A percentile compares a stretch with the other conserved stretches of the same genome.
phyloP scores from a whole-genome alignment of 2,329 filamentous ascomycete genomes.

The Amesomyces nigricolor region DNA sequence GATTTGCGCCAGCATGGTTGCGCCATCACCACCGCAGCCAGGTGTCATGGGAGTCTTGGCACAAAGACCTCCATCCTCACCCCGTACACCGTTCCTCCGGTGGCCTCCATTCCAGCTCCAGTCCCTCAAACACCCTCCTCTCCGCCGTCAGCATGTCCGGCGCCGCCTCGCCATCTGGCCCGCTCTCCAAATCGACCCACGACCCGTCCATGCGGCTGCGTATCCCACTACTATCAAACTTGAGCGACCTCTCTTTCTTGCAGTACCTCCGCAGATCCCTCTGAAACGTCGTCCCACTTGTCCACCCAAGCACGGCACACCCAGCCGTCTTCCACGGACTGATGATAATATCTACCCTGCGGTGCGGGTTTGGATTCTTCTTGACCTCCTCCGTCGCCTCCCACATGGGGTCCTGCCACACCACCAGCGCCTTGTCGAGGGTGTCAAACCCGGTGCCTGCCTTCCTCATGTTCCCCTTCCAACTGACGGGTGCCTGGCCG shows the following conservation, averaged over 20 bases:
- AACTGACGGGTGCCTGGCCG: slow-evolving; percentile 55
- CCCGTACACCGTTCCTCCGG: slow-evolving; percentile 65
- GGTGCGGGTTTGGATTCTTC: slow-evolving; percentile 68
- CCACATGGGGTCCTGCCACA: slow-evolving; percentile 72
- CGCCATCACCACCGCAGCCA: slow-evolving; percentile 9
- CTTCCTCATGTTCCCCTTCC: slow-evolving; percentile 41
- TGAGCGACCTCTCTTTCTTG: slow-evolving; percentile 64
- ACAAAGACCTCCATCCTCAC: slow-evolving; percentile 29
- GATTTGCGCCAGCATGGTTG: slow-evolving; percentile 8
- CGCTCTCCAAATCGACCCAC: slow-evolving; percentile 67
- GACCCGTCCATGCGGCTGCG: slow-evolving; percentile 59
- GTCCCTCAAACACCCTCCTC: slow-evolving; percentile 68
- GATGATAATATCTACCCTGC: slow-evolving; percentile 88
- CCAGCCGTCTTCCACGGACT: slow-evolving; percentile 83
- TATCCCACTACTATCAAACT: slow-evolving; percentile 88
- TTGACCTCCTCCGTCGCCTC: slow-evolving; percentile 36
- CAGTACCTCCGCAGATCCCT: slow-evolving; percentile 77
- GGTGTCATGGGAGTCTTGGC: neutral
- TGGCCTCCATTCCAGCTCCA: slow-evolving; percentile 63
- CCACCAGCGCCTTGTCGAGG: slow-evolving; percentile 84
- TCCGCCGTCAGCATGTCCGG: slow-evolving; percentile 69
- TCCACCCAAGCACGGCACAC: slow-evolving; percentile 85
- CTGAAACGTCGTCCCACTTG: slow-evolving; percentile 82
- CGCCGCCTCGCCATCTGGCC: slow-evolving; percentile 40
- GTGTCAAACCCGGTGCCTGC: slow-evolving; percentile 69